Conservation (phyloP, 805 yeast species). For the Blastobotrys robertii region DNA sequence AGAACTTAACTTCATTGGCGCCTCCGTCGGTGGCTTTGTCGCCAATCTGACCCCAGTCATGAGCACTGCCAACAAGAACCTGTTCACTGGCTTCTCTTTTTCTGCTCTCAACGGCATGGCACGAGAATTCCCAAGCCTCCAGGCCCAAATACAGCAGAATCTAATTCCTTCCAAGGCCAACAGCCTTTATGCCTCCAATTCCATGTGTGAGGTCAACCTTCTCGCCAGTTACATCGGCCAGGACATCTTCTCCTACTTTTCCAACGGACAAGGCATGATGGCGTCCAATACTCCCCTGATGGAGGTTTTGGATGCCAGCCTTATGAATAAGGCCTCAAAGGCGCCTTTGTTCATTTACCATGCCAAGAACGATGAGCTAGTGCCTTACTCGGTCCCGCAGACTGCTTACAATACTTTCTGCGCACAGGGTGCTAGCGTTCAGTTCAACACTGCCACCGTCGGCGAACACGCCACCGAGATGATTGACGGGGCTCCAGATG, state of each 20-base stretch:
- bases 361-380: constrained; percentile 14
- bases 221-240: background rate
- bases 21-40: constrained; percentile 19
- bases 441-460: background rate
- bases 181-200: too few relatives aligned
- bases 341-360: constrained; percentile 20
- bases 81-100: constrained; percentile 3
- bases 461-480: constrained; percentile 2
- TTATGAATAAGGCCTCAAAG: constrained; percentile 18
- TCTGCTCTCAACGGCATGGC: too few relatives aligned
- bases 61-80: constrained; percentile 7
- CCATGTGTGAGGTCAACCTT: too few relatives aligned
- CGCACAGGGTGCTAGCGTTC: constrained; percentile 1
- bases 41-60: constrained; percentile 12
- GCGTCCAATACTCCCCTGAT: too few relatives aligned
- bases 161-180: too few relatives aligned
- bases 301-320: constrained; percentile 12
- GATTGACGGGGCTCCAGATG: background rate
- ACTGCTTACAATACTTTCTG: background rate
- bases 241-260: constrained; percentile 15
- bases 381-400: background rate
- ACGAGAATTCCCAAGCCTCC: too few relatives aligned
- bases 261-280: constrained; percentile 6
- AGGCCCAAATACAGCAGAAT: too few relatives aligned
- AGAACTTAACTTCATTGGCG: constrained; percentile 18